These are phyloP conservation scores for Cucumis cinereus DNA, from an alignment of 306 rosid genomes.

Conservation along the genomic window DNA sequence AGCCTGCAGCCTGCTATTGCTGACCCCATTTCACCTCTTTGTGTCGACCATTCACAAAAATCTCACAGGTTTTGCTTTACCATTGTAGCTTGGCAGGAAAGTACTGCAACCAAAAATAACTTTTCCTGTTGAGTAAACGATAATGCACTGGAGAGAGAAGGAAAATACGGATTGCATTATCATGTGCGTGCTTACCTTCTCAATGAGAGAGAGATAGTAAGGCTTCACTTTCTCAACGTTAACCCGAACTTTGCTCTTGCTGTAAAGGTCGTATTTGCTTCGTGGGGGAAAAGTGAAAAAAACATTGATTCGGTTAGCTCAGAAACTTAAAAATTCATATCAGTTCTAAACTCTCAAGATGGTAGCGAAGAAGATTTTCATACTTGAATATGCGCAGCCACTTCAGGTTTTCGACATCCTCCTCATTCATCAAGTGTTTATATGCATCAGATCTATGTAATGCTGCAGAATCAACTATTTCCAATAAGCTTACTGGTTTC, in stretches of 20 bases:
- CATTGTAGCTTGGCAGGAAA: constrained; percentile 67
- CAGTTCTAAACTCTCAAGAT: not conserved
- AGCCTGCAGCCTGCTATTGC: not conserved
- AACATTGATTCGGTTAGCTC: not conserved
- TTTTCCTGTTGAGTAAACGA: not conserved
- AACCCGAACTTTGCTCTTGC: constrained; percentile 61
- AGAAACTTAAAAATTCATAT: not conserved
- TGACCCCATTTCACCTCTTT: not conserved
- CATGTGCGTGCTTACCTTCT: constrained; percentile 31
- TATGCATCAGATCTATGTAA: constrained; percentile 56
- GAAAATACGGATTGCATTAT: not conserved
- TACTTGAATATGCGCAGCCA: constrained; percentile 77
- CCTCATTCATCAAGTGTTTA: constrained; percentile 60
- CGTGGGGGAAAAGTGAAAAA: not conserved
- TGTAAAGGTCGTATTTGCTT: constrained; percentile 80
- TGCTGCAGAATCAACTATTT: constrained; percentile 28
- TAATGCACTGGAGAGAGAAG: not conserved
- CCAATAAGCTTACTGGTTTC: not conserved
- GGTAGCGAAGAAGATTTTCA: not conserved
- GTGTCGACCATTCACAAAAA: not conserved
- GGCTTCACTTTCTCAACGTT: constrained; percentile 66
- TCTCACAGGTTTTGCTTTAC: constrained; percentile 28
- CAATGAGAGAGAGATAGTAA: constrained; percentile 58
- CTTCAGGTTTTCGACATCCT: constrained; percentile 57
- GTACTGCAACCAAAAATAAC: constrained; percentile 35